phyloP scores from a whole-genome alignment of 2,329 filamentous ascomycete genomes.

The Colletotrichum eleusines region DNA sequence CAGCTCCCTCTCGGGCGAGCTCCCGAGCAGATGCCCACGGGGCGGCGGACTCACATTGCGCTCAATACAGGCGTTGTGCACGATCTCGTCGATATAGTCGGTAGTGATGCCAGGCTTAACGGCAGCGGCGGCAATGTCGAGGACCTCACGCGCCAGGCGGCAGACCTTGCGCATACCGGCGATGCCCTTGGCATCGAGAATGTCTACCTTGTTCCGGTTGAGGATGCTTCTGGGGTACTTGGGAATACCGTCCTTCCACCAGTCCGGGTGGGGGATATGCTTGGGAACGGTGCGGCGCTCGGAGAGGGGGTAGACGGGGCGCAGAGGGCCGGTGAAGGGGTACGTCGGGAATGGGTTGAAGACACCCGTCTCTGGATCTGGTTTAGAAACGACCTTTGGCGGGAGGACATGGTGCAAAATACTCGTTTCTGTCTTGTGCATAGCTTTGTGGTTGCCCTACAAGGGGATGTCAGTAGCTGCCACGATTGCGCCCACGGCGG shows the following conservation, averaged over 20 bases:
- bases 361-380: conserved; percentile 87
- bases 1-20: neutral
- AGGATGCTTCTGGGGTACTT: conserved; percentile 70
- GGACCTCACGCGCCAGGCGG: conserved; percentile 85
- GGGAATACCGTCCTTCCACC: conserved; percentile 84
- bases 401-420: conserved; percentile 79
- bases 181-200: conserved; percentile 83
- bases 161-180: conserved; percentile 95
- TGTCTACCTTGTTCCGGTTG: conserved; percentile 83
- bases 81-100: conserved; percentile 93
- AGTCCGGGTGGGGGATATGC: conserved; percentile 87
- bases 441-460: conserved; percentile 83
- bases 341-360: conserved; percentile 95
- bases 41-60: conserved; percentile 75
- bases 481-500: neutral
- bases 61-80: conserved; percentile 95
- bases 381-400: conserved; percentile 89
- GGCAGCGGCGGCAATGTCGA: conserved; percentile 90
- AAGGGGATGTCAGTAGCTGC: conserved; percentile 36
- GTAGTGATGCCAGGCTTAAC: conserved; percentile 93
- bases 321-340: conserved; percentile 81
- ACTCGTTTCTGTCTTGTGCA: conserved; percentile 85
- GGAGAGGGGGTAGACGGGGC: conserved; percentile 90
- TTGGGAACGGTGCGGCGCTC: conserved; percentile 79
- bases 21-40: neutral